These are phyloP conservation scores for Botryotinia narcissicola DNA, from an alignment of 2,329 filamentous ascomycete species.

Conservation along the genomic window DNA sequence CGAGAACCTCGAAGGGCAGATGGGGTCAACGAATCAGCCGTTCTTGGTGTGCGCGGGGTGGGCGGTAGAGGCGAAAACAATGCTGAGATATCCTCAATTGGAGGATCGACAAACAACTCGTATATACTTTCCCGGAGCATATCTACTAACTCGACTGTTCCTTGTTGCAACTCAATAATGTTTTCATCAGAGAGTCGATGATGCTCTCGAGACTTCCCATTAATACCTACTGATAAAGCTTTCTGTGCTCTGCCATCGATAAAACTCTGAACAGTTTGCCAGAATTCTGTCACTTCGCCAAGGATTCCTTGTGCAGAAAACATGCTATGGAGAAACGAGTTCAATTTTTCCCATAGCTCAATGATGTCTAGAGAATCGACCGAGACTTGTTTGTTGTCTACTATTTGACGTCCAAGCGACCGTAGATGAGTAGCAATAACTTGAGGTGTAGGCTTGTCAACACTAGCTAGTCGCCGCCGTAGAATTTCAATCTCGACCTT, in stretches of 20 bases:
- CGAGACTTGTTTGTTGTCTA: constrained; percentile 58
- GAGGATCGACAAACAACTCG: constrained; percentile 81
- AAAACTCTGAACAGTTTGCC: constrained; percentile 88
- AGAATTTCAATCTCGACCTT: constrained; percentile 91
- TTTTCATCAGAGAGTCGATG: constrained; percentile 75
- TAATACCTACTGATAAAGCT: constrained; percentile 74
- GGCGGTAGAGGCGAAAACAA: constrained; percentile 77
- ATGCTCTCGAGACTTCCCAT: constrained; percentile 76
- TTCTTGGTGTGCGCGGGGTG: constrained; percentile 65
- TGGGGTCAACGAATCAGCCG: constrained; percentile 48
- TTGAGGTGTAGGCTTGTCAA: constrained; percentile 67
- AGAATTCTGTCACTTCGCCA: constrained; percentile 88
- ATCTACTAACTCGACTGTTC: constrained; percentile 77
- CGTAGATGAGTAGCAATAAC: constrained; percentile 73
- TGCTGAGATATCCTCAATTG: constrained; percentile 84
- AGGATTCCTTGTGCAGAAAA: constrained; percentile 78
- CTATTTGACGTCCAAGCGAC: constrained; percentile 64
- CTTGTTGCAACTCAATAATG: constrained; percentile 69
- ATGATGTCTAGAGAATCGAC: constrained; percentile 80
- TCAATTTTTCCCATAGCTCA: constrained; percentile 89
- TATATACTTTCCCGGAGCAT: constrained; percentile 77
- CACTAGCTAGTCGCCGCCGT: constrained; percentile 73
- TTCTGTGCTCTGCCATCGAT: constrained; percentile 82
- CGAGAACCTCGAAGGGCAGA: constrained; percentile 65
- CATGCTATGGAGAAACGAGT: constrained; percentile 69